Base-by-base conservation (phyloP, 805 yeast genomes). In the Wickerhamiella allomyrinae region DNA sequence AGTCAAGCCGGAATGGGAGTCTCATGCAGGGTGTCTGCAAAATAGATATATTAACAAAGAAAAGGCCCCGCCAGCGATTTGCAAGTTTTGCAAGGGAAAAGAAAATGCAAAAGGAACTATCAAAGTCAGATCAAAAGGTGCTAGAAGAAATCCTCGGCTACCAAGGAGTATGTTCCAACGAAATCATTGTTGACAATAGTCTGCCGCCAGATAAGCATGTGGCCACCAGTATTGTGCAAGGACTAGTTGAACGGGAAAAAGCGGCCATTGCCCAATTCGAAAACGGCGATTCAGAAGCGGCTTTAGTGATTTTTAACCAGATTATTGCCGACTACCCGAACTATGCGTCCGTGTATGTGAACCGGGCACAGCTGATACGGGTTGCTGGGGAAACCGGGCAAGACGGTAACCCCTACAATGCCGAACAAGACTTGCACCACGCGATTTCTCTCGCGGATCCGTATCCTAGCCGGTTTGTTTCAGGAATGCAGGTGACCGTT, bases 311-410 rank as follows among this genome's bases (percentile, higher is more conserved):
- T 4, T 39, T 60, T 24, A 36, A 46, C 37, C 41, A 15, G 5
- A 43, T 60, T 22, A 43, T 59, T 6, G 38, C 19, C 7, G 29
- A 31, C 27, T 44, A 51, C n/a, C 62, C 63, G 7, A 21, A 37
- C 5, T 57, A 60, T 29, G 59, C 63, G 4, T 52, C 59, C 2
- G 62, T 56, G 4, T 59, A 60, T 47, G 58, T 57, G 46, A 60
- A 60, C 43, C 51, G 60, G 2, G 63, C 62, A 2, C 63, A 60
- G 44, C 19, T 41, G 21, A 31, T 21, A 13, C 47, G 48, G 1
- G 14, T 36, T 23, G 21, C 11, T 14, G 19, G 24, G 15, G 35
- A 25, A 10, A 34, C 35, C 24, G 29, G 17, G 7, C 14, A n/a
- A 13, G 13, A 7, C 11, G 20, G 38, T 7, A n/a, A 20, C 20